Evolutionary conservation across 441 rosid species (phyloP), one percentile per base, ranked within the genome.

Genomic region (Lepidium campestre): DNA sequence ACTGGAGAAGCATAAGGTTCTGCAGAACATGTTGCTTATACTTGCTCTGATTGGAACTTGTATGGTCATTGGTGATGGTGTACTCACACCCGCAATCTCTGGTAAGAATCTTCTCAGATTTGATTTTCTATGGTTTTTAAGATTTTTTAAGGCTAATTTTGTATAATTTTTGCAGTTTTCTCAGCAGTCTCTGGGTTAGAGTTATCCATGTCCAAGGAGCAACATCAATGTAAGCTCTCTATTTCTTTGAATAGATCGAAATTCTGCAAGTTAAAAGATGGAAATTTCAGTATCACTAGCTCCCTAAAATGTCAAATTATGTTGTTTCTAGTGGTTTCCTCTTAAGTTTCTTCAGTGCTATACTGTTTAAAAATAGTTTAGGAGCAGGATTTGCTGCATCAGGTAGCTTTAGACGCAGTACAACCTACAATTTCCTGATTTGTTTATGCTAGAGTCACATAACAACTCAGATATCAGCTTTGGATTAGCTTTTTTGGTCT

Each of bases 41-140:
- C 73, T 86, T 86, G 81, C 92, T 63, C 59, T 86, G 80, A 80
- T 86, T 45, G 92, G 92, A 57, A 82, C 92, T 60, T 86, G 92
- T 70, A 84, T 86, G 92, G 92, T 86, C 72, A 86, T 84, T 66
- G 92, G 92, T 39, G 92, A 86, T 77, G 91, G 92, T 13, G 92
- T 86, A 57, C 86, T 86, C 36, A 86, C 91, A 17, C 91, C 88
- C 2, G 88, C 91, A 48, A 72, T 82, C 73, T 80, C 81, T 35
- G 80, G 83, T 79, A 45, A 32, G 17, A 7, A 29, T 68, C 4
- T 25, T 48, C 10, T 57, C 19, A 4, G 42, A 50, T 69, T 68
- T 42, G 23, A 7, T 50, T 48, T 27, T 27, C 31, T 25, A 25
- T 5, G 29, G 29, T 2, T 29, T 29, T 35, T 13, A 14, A 2